Conservation (phyloP, 179 eudicot species). For the Actinidia polygama region DNA sequence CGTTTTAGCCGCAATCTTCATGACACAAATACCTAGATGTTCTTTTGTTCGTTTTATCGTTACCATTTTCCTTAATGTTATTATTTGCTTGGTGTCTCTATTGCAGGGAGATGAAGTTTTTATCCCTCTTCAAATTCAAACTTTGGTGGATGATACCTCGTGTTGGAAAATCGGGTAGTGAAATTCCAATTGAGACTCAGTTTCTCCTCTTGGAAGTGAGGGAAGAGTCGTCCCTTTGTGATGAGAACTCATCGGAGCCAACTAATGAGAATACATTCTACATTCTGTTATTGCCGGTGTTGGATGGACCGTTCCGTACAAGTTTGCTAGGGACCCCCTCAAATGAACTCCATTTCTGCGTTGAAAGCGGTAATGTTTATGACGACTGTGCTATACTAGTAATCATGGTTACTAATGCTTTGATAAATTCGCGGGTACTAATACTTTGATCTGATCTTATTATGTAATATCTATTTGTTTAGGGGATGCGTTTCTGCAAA, state of each 20-base stretch:
- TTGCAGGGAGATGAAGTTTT: conserved; percentile 59
- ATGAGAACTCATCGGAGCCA: conserved; percentile 17
- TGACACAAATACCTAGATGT: background rate
- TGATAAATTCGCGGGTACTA: background rate
- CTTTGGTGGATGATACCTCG: conserved; percentile 90
- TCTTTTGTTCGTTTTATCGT: too few species aligned
- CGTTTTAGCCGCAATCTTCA: background rate
- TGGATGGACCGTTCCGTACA: conserved; percentile 67
- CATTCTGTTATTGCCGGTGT: conserved; percentile 59
- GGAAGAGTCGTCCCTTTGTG: conserved; percentile 40
- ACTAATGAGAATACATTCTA: conserved; percentile 32
- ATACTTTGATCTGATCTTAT: background rate
- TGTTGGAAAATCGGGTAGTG: conserved; percentile 57
- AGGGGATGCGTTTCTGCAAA: conserved; percentile 40
- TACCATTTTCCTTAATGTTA: background rate
- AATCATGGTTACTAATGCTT: background rate
- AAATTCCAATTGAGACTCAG: conserved; percentile 69
- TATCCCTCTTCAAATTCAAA: conserved; percentile 64
- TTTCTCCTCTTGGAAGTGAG: conserved; percentile 64
- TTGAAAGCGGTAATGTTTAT: conserved; percentile 53
- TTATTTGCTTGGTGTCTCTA: conserved; percentile 14
- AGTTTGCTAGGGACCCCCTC: conserved; percentile 53
- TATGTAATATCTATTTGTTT: conserved; percentile 29
- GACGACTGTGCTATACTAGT: background rate
- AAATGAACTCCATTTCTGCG: conserved; percentile 34